Conservation (phyloP, 2,329 filamentous ascomycete species). For the Bretziella fagacearum region DNA sequence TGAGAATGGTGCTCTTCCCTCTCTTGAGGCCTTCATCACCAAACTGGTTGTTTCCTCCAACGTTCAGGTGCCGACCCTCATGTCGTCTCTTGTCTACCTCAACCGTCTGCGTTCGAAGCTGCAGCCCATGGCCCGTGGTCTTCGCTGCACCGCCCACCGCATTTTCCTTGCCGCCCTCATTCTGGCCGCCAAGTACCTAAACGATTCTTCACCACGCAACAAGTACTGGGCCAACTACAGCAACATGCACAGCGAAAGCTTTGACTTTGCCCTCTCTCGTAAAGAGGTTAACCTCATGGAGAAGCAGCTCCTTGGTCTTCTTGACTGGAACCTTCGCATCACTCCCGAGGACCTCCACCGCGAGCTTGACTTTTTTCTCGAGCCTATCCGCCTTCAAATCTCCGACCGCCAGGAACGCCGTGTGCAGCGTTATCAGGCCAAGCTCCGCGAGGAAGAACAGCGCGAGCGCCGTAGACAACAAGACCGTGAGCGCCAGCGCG, state of each 20-base stretch:
- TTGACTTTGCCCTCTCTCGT: constrained; percentile 74
- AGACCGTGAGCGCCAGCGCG: neutral
- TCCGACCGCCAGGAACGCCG: constrained; percentile 33
- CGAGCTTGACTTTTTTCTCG: constrained; percentile 76
- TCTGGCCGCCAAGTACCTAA: constrained; percentile 86
- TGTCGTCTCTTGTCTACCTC: constrained; percentile 93
- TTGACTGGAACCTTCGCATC: constrained; percentile 89
- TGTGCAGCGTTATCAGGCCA: constrained; percentile 32
- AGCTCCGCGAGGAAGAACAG: constrained; percentile 25
- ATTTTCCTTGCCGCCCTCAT: constrained; percentile 88
- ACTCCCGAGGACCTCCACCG: constrained; percentile 69
- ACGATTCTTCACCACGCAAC: constrained; percentile 98
- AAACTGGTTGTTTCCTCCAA: constrained; percentile 84
- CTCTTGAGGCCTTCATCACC: constrained; percentile 78
- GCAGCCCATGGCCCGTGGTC: constrained; percentile 86
- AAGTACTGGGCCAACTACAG: constrained; percentile 99
- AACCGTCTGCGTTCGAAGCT: constrained; percentile 66
- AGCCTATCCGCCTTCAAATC: constrained; percentile 55
- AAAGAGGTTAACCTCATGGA: constrained; percentile 99
- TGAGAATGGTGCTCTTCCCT: constrained; percentile 47
- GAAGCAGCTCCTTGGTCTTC: constrained; percentile 86
- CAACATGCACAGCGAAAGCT: constrained; percentile 46
- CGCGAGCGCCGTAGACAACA: constrained; percentile 14
- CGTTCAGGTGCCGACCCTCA: constrained; percentile 90
- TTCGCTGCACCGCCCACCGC: constrained; percentile 89